Evolutionary conservation across 2,329 filamentous ascomycete species (phyloP).

Genomic region (Arthrobotrys iridis): DNA sequence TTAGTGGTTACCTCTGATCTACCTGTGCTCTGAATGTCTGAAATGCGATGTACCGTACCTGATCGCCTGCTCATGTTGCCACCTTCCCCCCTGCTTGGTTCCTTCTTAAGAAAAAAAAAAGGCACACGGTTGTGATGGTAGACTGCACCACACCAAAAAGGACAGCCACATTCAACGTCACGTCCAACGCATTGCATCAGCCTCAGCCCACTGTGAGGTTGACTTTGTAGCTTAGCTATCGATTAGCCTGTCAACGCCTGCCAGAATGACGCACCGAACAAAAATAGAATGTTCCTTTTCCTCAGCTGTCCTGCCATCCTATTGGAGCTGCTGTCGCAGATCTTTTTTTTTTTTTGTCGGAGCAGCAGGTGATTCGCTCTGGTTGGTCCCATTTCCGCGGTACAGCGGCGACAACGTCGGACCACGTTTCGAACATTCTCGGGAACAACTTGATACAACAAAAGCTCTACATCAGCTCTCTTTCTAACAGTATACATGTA

Average conservation of each 20-base stretch:
- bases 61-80: slow-evolving; percentile 24
- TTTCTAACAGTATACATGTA: no score
- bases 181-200: slow-evolving; percentile 13
- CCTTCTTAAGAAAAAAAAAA: no score
- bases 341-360: not conserved
- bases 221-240: no score
- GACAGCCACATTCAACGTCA: slow-evolving; percentile 16
- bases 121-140: no score
- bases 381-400: slow-evolving; percentile 4
- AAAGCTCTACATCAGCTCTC: no score
- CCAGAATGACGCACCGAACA: slow-evolving; percentile 7
- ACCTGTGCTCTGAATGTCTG: not conserved
- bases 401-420: not conserved
- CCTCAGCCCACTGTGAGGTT: not conserved
- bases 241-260: slow-evolving; percentile 2
- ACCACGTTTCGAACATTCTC: slow-evolving; percentile 9
- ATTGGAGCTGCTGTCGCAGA: no score
- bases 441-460: no score
- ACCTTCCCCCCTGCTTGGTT: no score
- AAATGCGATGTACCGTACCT: not conserved
- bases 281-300: slow-evolving; percentile 15
- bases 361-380: slow-evolving; percentile 3
- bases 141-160: no score
- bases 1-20: no score
- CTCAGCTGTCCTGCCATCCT: not conserved